A percentile compares a stretch with the other conserved stretches of the same genome.
Conservation (phyloP, 1,139 yeast species). For the Yamadazyma diddensiae region DNA sequence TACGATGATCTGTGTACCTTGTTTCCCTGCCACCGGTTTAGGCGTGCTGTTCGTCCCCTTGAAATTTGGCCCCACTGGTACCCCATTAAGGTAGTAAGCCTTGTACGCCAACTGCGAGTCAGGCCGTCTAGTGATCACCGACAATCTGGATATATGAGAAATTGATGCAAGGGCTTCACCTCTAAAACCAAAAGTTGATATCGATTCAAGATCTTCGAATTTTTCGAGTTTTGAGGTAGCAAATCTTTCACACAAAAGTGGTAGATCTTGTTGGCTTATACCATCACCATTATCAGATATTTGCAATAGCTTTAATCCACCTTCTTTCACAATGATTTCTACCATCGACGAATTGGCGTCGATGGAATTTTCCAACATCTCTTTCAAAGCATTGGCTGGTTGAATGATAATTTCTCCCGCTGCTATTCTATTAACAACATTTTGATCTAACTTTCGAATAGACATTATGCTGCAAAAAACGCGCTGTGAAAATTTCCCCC, state of each 20-base stretch:
- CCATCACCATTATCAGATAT: constrained; percentile 56
- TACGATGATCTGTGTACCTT: constrained; percentile 81
- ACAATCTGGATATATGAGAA: constrained; percentile 61
- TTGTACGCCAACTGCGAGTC: constrained; percentile 66
- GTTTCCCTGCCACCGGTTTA: constrained; percentile 79
- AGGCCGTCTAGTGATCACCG: constrained; percentile 72
- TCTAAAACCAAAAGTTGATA: constrained; percentile 57
- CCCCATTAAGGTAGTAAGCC: constrained; percentile 66
- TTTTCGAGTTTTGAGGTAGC: constrained; percentile 52
- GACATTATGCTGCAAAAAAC: not conserved
- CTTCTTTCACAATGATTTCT: constrained; percentile 51
- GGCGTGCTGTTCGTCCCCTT: constrained; percentile 42
- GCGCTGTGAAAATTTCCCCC: no score
- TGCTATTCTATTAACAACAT: constrained; percentile 87
- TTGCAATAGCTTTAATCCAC: constrained; percentile 52
- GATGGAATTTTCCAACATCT: constrained; percentile 53
- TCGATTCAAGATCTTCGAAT: constrained; percentile 48
- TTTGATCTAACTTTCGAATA: constrained; percentile 49
- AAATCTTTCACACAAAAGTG: constrained; percentile 52
- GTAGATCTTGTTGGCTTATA: constrained; percentile 42
- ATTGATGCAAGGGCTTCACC: constrained; percentile 63
- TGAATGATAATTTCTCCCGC: constrained; percentile 97
- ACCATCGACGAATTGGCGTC: constrained; percentile 49
- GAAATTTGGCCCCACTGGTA: constrained; percentile 40
- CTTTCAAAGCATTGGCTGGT: constrained; percentile 76